Conservation (phyloP, 805 yeast species). For the Schwanniomyces pseudopolymorphus region DNA sequence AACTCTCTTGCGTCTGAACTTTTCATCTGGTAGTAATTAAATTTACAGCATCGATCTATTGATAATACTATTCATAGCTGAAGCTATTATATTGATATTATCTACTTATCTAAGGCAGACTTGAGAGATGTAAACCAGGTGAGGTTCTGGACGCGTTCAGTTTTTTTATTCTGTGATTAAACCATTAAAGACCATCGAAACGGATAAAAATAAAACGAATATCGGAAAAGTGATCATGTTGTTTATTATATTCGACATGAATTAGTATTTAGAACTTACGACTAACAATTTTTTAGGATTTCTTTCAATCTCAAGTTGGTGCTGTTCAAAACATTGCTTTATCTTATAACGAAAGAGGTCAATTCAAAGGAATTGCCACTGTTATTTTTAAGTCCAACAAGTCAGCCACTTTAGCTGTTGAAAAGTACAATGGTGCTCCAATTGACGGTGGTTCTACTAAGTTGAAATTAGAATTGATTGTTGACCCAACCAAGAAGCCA, state of each 20-base stretch:
- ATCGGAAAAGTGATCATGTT: not conserved
- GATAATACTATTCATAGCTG: not conserved
- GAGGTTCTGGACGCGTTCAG: not conserved
- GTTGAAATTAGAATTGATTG: slow-evolving; percentile 76
- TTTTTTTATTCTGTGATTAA: not conserved
- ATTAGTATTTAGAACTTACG: not conserved
- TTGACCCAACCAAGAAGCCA: slow-evolving; percentile 79
- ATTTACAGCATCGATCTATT: not conserved
- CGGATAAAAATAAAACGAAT: not conserved
- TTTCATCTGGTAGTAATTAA: slow-evolving; percentile 1
- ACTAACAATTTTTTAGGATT: slow-evolving; percentile 62
- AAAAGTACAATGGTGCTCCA: slow-evolving; percentile 87
- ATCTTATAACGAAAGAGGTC: slow-evolving; percentile 83
- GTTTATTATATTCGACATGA: not conserved
- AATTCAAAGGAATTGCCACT: slow-evolving; percentile 89
- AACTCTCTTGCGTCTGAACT: not conserved
- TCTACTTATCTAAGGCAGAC: slow-evolving; percentile 1
- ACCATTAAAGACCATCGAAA: not conserved
- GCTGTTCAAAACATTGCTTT: slow-evolving; percentile 70
- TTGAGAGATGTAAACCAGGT: not conserved
- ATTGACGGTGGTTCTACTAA: slow-evolving; percentile 82
- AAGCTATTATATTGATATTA: not conserved
- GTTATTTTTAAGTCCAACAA: slow-evolving; percentile 69
- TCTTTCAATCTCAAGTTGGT: slow-evolving; percentile 85
- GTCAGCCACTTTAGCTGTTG: slow-evolving; percentile 75